phyloP scores from a whole-genome alignment of 2,329 filamentous ascomycete species.

The Trichoderma arundinaceum region DNA sequence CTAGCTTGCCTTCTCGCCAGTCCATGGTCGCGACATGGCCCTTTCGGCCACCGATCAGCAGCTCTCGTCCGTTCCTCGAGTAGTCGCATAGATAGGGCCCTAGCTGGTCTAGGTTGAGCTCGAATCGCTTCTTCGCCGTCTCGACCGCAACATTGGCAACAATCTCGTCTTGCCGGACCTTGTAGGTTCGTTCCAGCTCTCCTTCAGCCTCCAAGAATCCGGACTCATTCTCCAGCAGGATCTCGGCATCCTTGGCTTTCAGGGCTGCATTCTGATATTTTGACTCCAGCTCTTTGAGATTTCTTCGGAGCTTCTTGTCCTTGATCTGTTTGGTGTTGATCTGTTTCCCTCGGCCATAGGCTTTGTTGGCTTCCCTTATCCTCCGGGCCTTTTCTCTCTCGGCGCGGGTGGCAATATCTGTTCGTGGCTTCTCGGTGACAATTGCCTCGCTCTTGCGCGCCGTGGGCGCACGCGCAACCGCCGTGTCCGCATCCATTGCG shows the following conservation, averaged over 20 bases:
- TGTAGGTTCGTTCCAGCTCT: slow-evolving; percentile 90
- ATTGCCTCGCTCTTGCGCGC: slow-evolving; percentile 58
- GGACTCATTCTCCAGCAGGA: slow-evolving; percentile 82
- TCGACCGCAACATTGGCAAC: slow-evolving; percentile 74
- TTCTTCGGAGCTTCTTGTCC: slow-evolving; percentile 88
- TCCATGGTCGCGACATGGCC: slow-evolving; percentile 97
- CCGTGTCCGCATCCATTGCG: slow-evolving; percentile 48
- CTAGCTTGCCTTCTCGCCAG: slow-evolving; percentile 89
- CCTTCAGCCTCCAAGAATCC: slow-evolving; percentile 89
- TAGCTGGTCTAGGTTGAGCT: slow-evolving; percentile 79
- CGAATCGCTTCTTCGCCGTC: slow-evolving; percentile 91
- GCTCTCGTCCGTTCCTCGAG: slow-evolving; percentile 82
- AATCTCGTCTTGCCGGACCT: slow-evolving; percentile 88
- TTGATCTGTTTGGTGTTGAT: slow-evolving; percentile 75
- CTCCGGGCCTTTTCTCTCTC: slow-evolving; percentile 59
- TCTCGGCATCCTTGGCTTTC: slow-evolving; percentile 92
- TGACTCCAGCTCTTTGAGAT: slow-evolving; percentile 76
- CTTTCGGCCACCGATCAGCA: slow-evolving; percentile 86
- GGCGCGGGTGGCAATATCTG: slow-evolving; percentile 57
- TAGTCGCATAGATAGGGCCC: slow-evolving; percentile 92
- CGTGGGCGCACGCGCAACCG: slow-evolving; percentile 45
- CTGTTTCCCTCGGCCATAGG: slow-evolving; percentile 82
- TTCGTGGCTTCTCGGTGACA: slow-evolving; percentile 54
- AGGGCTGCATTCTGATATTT: slow-evolving; percentile 83
- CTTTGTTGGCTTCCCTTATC: slow-evolving; percentile 68